Evolutionary conservation across 306 rosid genomes (phyloP).

Genomic region (Cucurbita maxima): DNA sequence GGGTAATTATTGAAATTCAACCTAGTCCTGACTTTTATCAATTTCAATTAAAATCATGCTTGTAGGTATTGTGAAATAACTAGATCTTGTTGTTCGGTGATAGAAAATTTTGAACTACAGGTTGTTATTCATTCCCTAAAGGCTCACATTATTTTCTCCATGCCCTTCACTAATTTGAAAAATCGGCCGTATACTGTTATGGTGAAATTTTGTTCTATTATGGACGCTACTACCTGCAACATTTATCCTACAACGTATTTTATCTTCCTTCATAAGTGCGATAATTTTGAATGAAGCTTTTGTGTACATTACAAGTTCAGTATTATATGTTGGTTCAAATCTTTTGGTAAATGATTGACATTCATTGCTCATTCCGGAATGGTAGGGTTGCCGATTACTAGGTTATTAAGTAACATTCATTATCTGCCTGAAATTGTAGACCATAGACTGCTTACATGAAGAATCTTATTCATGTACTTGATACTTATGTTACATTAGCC

Average conservation of each 20-base stretch:
- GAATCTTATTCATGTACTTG: constrained; percentile 2
- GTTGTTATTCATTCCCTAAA: neutral
- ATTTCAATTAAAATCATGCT: neutral
- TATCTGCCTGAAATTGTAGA: neutral
- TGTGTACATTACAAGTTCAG: neutral
- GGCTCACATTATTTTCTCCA: neutral
- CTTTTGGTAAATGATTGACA: neutral
- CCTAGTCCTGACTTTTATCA: neutral
- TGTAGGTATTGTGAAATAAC: neutral
- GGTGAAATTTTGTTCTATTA: neutral
- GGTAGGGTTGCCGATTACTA: neutral
- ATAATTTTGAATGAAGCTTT: neutral
- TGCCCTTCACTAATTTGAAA: neutral
- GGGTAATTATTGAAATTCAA: constrained; percentile 30
- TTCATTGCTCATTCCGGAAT: neutral
- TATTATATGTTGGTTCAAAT: neutral
- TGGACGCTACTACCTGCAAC: neutral
- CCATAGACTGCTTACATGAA: neutral
- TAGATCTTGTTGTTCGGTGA: neutral
- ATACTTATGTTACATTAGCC: neutral
- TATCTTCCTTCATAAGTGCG: neutral
- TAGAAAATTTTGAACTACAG: neutral
- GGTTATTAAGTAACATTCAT: neutral
- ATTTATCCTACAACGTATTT: neutral
- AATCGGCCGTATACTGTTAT: neutral